Percentiles rank a stretch among this genome's conserved stretches.
Evolutionary conservation across 2,329 filamentous ascomycete species (phyloP).

Genomic region (Penicillium sp.): DNA sequence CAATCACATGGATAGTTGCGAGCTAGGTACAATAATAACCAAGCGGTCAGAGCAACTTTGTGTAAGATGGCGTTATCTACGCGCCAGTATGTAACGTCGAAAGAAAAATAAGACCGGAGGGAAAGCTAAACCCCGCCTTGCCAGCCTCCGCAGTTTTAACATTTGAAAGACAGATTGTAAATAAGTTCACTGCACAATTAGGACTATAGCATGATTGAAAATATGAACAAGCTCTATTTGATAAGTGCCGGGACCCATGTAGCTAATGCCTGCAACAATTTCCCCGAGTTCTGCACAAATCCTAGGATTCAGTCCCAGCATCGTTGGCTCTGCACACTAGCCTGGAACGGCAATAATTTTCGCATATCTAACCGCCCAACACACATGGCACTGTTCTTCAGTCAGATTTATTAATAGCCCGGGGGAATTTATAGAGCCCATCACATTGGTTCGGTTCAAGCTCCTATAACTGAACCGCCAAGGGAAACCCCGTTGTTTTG

Average conservation of each 20-base stretch:
- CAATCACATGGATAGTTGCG: background rate
- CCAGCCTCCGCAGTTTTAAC: background rate
- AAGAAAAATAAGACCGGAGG: conserved; percentile 6
- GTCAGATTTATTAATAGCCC: conserved; percentile 24
- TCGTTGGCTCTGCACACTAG: conserved; percentile 27
- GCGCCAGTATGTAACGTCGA: conserved; percentile 13
- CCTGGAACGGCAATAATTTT: conserved; percentile 20
- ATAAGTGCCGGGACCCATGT: background rate
- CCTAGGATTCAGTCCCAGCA: background rate
- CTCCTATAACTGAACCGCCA: conserved; percentile 19
- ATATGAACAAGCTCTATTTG: background rate
- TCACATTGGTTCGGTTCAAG: conserved; percentile 7
- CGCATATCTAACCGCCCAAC: conserved; percentile 24
- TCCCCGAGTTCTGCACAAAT: conserved; percentile 7
- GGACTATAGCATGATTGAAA: background rate
- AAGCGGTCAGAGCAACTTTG: background rate
- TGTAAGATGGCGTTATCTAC: conserved; percentile 14
- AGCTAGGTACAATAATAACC: background rate
- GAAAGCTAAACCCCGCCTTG: conserved; percentile 4
- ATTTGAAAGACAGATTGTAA: background rate
- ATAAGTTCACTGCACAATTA: background rate
- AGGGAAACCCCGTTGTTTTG: conserved; percentile 26
- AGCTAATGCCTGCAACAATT: conserved; percentile 3
- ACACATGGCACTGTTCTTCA: conserved; percentile 15
- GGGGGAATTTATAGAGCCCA: conserved; percentile 19